Conservation (phyloP, 139 green algal species). For the Axilococcus clingmanii region DNA sequence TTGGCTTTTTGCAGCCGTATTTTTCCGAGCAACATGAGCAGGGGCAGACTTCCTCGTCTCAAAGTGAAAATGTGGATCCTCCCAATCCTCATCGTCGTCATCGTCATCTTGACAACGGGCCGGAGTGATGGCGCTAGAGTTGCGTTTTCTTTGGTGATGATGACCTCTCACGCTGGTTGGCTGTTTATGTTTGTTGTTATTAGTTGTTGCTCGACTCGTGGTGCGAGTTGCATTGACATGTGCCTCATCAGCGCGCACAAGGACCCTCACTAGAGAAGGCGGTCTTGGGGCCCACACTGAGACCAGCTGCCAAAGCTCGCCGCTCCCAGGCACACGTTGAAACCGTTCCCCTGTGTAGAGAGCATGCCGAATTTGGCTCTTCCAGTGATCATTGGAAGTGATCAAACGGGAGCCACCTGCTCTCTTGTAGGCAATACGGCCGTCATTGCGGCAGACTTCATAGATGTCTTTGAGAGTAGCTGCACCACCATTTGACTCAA, state of each 20-base stretch:
- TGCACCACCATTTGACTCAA: constrained; percentile 18
- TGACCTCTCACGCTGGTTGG: too few relatives aligned
- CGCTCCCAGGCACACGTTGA: constrained; percentile 12
- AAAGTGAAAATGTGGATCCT: too few relatives aligned
- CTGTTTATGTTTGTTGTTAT: too few relatives aligned
- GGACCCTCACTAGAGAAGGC: constrained; percentile 18
- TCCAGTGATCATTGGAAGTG: constrained; percentile 57
- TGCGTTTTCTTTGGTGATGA: too few relatives aligned
- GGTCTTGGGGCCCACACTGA: not conserved
- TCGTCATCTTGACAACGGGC: too few relatives aligned
- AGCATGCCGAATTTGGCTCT: constrained; percentile 51
- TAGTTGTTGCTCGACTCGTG: too few relatives aligned
- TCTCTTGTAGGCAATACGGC: constrained; percentile 48
- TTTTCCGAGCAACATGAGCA: too few relatives aligned
- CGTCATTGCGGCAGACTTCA: constrained; percentile 28
- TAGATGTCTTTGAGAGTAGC: constrained; percentile 48
- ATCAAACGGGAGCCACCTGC: constrained; percentile 48
- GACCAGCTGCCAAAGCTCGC: constrained; percentile 17
- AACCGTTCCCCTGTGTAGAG: constrained; percentile 49
- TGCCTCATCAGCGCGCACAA: constrained; percentile 21
- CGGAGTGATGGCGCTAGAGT: too few relatives aligned
- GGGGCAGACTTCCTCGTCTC: too few relatives aligned
- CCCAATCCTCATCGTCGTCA: too few relatives aligned
- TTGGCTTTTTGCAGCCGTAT: too few relatives aligned
- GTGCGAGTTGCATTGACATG: not conserved